A percentile compares a stretch with the other conserved stretches of the same genome.
Conservation (phyloP, 257 asterid genomes). For the Ajuga chamaepitys region DNA sequence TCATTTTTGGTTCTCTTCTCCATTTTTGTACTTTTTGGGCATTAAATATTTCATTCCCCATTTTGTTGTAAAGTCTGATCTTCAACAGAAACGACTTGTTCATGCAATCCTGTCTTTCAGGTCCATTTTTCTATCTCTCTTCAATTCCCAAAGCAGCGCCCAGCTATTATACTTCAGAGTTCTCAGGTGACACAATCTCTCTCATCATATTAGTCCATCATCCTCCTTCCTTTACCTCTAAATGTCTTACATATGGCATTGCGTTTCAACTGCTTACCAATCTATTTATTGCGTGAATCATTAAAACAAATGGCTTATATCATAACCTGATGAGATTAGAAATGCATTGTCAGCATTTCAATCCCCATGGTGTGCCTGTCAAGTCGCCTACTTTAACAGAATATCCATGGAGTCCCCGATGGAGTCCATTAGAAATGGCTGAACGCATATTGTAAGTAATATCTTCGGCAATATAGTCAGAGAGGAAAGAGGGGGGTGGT, state of each 20-base stretch:
- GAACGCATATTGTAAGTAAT: conserved; percentile 67
- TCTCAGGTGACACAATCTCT: conserved; percentile 43
- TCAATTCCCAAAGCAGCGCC: conserved; percentile 88
- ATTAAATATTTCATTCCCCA: neutral
- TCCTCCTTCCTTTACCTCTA: neutral
- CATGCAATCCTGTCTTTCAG: conserved; percentile 26
- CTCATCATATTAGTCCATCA: neutral
- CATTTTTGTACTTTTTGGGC: neutral
- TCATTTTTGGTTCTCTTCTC: neutral
- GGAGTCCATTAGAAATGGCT: conserved; percentile 76
- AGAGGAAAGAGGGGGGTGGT: too few relatives aligned
- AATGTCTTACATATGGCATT: neutral
- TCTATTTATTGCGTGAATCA: neutral
- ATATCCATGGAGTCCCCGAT: conserved; percentile 93
- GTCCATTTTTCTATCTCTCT: conserved; percentile 69
- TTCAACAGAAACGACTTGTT: neutral
- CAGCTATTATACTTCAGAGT: conserved; percentile 72
- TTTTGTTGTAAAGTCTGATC: neutral
- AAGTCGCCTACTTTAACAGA: conserved; percentile 52
- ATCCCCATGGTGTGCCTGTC: conserved; percentile 47
- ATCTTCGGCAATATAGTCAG: too few relatives aligned
- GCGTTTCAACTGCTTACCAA: neutral
- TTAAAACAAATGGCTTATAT: neutral
- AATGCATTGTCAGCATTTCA: conserved; percentile 56
- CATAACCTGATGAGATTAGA: neutral